Evolutionary conservation across 1,284 basidiomycete species (phyloP), one percentile per base, ranked within the genome.

Genomic region (Puccinia horiana): DNA sequence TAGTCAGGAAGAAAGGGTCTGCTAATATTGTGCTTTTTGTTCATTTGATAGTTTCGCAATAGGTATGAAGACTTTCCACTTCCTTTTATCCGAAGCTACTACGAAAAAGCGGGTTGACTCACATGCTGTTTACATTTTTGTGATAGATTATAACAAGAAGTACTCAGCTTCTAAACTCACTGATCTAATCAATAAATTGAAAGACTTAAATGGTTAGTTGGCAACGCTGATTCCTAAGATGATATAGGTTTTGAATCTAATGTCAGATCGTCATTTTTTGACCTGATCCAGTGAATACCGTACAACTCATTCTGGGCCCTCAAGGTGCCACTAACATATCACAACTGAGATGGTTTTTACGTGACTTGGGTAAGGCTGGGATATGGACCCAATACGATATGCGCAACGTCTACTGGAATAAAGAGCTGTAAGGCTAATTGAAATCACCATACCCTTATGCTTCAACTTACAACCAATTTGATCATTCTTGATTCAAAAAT

Each of bases 331-430:
- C 35, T 32, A 40, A 75, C n/a, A n/a, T 49, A 2, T 20, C 80
- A 23, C 56, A 65, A 12, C 20, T 81, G 37, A 32, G 37, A 35
- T 1, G 11, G 16, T 26, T 75, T 11, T 56, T 74, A 18, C n/a
- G n/a, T 32, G 29, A 52, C 18, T 56, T 81, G 16, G 29, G 58
- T 0, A 14, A 63, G 44, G 72, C 70, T 63, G 58, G 47, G 23
- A 44, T 81, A 37, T 81, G 80, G 80, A 14, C 75, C 47, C 70
- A 75, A 75, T 74, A 81, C 42, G 70, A 81, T 40, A 65, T 75
- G 54, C 69, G 70, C 20, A 37, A 67, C 26, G 29, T 72, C 20
- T 81, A 74, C 35, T 29, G 26, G 58, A 75, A 81, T 54, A 23
- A 49, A 44, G 72, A 56, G 11, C 61, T 61, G 80, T 81, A 75